A percentile compares a stretch with the other conserved stretches of the same genome.
Evolutionary conservation across 2,329 filamentous ascomycete genomes (phyloP).

Genomic region (Aspergillus oerlinghausenensis): DNA sequence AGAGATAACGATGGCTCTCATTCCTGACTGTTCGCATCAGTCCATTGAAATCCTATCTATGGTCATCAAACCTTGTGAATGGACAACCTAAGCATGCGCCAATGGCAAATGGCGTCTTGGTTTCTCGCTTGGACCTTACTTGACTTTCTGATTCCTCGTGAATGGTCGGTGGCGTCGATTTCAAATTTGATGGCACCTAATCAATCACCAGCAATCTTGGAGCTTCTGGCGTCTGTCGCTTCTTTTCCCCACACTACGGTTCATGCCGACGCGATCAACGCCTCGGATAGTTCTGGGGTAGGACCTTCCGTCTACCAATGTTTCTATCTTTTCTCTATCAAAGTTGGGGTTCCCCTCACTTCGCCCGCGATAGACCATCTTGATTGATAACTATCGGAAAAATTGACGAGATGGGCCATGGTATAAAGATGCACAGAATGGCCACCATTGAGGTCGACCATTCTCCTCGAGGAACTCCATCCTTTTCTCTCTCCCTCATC

Average conservation of each 20-base stretch:
- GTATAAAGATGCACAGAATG: slow-evolving; percentile 5
- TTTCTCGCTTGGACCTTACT: slow-evolving; percentile 14
- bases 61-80: background rate
- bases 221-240: background rate
- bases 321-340: slow-evolving; percentile 1
- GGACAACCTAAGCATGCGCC: background rate
- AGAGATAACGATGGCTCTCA: background rate
- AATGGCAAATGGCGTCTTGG: background rate
- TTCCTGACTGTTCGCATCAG: background rate
- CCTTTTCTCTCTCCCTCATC: background rate
- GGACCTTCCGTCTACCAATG: background rate
- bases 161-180: background rate
- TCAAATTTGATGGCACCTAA: background rate
- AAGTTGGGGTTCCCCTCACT: background rate
- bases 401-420: background rate
- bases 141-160: background rate
- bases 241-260: slow-evolving; percentile 2
- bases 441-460: background rate
- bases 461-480: background rate
- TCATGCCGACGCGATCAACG: background rate
- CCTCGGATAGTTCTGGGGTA: background rate
- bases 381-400: background rate
- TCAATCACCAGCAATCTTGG: background rate
- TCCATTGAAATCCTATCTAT: background rate
- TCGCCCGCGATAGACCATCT: background rate